Base-by-base conservation (phyloP, 2,329 filamentous ascomycete species). In the Aspergillus chevalieri region DNA sequence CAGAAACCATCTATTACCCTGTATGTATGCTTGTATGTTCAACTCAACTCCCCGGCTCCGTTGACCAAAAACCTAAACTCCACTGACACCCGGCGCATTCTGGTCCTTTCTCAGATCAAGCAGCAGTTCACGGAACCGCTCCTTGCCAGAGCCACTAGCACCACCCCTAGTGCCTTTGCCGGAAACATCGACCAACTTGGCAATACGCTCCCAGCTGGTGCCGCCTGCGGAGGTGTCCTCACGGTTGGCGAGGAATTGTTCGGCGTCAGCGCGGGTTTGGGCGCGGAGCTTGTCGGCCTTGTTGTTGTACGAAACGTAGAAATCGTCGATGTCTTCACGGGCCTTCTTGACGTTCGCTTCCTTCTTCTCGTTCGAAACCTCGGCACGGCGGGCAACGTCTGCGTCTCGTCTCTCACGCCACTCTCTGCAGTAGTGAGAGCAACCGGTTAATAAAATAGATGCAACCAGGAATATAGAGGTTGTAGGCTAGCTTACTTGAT, bases 241-340 rank as follows among this genome's bases (percentile, higher is more conserved):
- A 52, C 91, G 83, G 70, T 78, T 90, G 48, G 82, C 85, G 43
- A 97, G 75, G 72, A 97, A 98, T 66, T 95, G 84, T 65, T 97
- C 92, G 6, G 92, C 93, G 61, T 98, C 93, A 69, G 87, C 86
- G 63, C 86, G 83, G 49, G 92, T 93, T 76, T 95, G 89, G 19
- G 86, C 79, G 59, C 96, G 86, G 52, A 82, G 83, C 80, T 97
- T 97, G 70, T 98, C 93, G 70, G 93, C 92, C 77, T 96, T 95
- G 71, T 86, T 85, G 77, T 97, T 97, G 78, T 98, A 98, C 74
- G 95, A 96, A 67, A 96, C 91, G 78, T 98, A 98, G 75, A 97
- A 98, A 69, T 96, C 93, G 69, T 98, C 93, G 57, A 98, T 95
- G 70, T 94, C 93, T 68, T 91, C 82, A 66, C 90, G 89, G 9